Percentiles rank a stretch among this genome's conserved stretches.
Evolutionary conservation across 1,284 basidiomycete genomes (phyloP).

Genomic region (Naganishia sp.): DNA sequence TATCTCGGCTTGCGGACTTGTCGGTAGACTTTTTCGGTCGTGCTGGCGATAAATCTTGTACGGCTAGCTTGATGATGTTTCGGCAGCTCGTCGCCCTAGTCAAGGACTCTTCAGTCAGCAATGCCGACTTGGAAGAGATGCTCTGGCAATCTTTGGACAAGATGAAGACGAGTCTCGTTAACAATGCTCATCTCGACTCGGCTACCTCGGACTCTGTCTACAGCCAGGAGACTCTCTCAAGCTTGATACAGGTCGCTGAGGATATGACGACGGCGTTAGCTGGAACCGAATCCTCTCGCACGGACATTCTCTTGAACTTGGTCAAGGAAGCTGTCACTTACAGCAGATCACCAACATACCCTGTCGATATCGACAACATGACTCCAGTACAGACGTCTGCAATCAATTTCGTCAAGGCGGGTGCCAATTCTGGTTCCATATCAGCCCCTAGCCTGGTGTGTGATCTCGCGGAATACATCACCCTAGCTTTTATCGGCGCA

Average conservation of each 20-base stretch:
- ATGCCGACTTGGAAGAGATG: neutral
- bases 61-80: conserved; percentile 9
- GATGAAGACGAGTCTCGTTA: conserved; percentile 4
- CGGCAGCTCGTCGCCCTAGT: conserved; percentile 6
- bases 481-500: conserved; percentile 77
- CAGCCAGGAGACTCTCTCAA: conserved; percentile 85
- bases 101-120: neutral
- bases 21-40: conserved; percentile 15
- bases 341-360: conserved; percentile 75
- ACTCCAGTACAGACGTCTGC: conserved; percentile 80
- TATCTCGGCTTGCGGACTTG: conserved; percentile 3
- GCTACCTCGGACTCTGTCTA: conserved; percentile 58
- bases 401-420: conserved; percentile 56
- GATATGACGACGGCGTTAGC: conserved; percentile 1
- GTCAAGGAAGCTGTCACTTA: conserved; percentile 82
- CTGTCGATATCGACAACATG: conserved; percentile 79
- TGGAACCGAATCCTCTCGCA: conserved; percentile 50
- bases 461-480: conserved; percentile 80
- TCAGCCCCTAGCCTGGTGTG: conserved; percentile 66
- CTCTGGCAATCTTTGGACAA: conserved; percentile 7
- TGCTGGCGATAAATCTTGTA: conserved; percentile 16
- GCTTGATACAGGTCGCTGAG: conserved; percentile 40
- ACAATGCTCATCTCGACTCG: conserved; percentile 16
- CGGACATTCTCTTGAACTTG: conserved; percentile 70
- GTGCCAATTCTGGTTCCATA: neutral